Evolutionary conservation across 176 grass and related monocot genomes (phyloP), one percentile per base, ranked within the genome.

Genomic region (Lolium perenne): DNA sequence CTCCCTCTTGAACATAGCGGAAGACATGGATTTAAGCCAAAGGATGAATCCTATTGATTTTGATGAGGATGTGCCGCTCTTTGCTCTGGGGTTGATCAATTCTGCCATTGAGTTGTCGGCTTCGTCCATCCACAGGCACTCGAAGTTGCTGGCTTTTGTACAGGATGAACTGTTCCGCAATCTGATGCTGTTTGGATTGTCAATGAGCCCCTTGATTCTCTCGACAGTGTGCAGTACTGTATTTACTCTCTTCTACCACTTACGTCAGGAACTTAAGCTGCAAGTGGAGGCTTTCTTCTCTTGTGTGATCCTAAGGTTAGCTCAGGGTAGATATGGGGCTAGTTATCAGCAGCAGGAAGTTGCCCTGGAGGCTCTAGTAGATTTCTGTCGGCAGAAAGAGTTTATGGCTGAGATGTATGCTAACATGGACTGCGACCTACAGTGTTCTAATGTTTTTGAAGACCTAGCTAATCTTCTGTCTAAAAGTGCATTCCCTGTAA

Each of bases 341-440:
- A 95, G 92, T 79, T 99, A 92, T 79, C 94, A 96, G 83, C 94
- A 96, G 77, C 92, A 99, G 81, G 97, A 99, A 88, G 90, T 99
- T 17, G 94, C 94, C 13, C 73, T 96, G 87, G 97, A 99, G 87
- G 82, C 92, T 84, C 71, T 99, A 35, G 89, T 96, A 45, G 97
- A 94, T 81, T 97, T 97, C 71, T 99, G 97, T 45, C 84, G 90
- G 85, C 97, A 99, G 74, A 96, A 96, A 86, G 90, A 90, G 73
- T 99, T 99, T 74, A 96, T 99, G 94, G 88, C 90, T 20, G 97
- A 99, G 87, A 99, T 99, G 97, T 96, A 96, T 94, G 86, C 80
- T 0, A 99, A 99, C 60, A 96, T 99, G 81, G 97, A 99, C 55
- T 99, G 97, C 80, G 94, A 99, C 80, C 86, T 99, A 76, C 87